Percentiles rank a stretch among this genome's conserved stretches.
Conservation (phyloP, 2,329 filamentous ascomycete species). For the Fulvia fulva region DNA sequence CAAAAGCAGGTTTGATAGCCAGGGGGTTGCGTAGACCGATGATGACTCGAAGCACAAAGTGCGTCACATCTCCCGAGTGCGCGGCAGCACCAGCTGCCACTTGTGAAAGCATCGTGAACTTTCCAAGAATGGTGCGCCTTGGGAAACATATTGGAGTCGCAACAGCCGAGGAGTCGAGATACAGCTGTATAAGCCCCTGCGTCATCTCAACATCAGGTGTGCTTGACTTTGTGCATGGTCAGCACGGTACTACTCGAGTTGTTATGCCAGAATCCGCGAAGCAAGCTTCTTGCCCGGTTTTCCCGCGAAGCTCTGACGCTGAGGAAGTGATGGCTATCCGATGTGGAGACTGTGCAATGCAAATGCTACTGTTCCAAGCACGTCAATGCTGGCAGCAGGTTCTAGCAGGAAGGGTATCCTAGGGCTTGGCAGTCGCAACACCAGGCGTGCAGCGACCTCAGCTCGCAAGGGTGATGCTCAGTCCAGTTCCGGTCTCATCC, state of each 20-base stretch:
- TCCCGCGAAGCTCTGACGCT: not conserved
- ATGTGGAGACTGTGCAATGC: not conserved
- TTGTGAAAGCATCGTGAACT: not conserved
- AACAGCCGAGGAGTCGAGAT: not conserved
- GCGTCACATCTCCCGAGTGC: not conserved
- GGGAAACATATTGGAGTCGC: not conserved
- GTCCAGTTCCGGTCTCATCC: not conserved
- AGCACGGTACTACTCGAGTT: not conserved
- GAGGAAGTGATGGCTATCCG: not conserved
- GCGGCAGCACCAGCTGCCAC: not conserved
- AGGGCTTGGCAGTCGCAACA: not conserved
- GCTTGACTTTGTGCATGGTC: not conserved
- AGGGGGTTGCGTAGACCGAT: not conserved
- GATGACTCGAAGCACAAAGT: not conserved
- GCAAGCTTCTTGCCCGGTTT: not conserved
- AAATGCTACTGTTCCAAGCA: not conserved
- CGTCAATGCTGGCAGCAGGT: too few relatives aligned
- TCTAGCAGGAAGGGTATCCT: too few relatives aligned
- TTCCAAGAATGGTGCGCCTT: not conserved
- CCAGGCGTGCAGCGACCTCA: not conserved
- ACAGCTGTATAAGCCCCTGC: not conserved
- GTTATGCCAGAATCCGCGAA: not conserved
- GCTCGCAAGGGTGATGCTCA: not conserved
- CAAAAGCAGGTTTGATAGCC: not conserved
- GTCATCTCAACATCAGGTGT: not conserved